Conservation (phyloP, 2,329 filamentous ascomycete species). For the Passalora sequoiae region DNA sequence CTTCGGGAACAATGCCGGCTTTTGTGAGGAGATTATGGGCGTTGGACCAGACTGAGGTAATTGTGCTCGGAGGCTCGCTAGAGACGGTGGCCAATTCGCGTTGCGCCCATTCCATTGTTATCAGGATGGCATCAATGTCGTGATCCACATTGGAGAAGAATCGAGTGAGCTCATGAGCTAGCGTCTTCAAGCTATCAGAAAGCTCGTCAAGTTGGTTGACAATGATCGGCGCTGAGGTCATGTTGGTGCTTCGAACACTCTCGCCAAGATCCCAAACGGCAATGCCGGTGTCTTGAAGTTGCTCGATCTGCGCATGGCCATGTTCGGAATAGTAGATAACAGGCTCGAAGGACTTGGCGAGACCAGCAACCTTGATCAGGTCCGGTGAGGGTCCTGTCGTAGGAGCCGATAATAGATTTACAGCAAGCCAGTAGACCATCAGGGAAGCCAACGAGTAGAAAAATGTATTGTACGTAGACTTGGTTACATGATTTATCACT, state of each 20-base stretch:
- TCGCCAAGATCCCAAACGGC: slow-evolving; percentile 94
- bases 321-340: slow-evolving; percentile 93
- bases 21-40: slow-evolving; percentile 70
- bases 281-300: slow-evolving; percentile 83
- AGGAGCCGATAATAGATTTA: slow-evolving; percentile 64
- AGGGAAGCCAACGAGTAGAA: slow-evolving; percentile 58
- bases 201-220: slow-evolving; percentile 79
- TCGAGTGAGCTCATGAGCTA: slow-evolving; percentile 78
- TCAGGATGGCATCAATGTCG: slow-evolving; percentile 85
- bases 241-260: slow-evolving; percentile 80
- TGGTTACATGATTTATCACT: slow-evolving; percentile 57
- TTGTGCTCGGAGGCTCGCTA: slow-evolving; percentile 54
- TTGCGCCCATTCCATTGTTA: slow-evolving; percentile 94
- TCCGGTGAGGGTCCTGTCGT: slow-evolving; percentile 67
- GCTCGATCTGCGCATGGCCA: slow-evolving; percentile 76
- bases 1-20: slow-evolving; percentile 40
- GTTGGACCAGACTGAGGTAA: slow-evolving; percentile 76
- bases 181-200: slow-evolving; percentile 75
- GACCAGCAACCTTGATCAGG: slow-evolving; percentile 80
- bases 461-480: slow-evolving; percentile 64
- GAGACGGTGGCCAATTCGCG: slow-evolving; percentile 72
- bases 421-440: slow-evolving; percentile 60
- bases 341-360: slow-evolving; percentile 88
- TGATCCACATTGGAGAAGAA: slow-evolving; percentile 93
- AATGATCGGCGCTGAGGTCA: slow-evolving; percentile 83